phyloP scores from a whole-genome alignment of 148 eudicot species.

The Arbutus unedo region DNA sequence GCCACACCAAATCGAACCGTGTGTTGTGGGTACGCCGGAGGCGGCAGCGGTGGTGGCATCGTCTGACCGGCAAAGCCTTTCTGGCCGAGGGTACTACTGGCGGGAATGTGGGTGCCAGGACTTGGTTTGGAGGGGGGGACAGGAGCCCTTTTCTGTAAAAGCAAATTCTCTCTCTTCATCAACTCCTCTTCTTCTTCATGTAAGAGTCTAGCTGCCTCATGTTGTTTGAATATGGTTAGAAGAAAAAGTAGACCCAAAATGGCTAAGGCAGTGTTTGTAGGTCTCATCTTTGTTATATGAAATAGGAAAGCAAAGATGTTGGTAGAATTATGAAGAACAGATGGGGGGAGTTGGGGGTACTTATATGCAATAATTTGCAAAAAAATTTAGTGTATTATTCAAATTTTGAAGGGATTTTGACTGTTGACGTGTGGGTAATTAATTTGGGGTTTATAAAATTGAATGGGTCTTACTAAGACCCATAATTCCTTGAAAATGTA shows the following conservation, averaged over 20 bases:
- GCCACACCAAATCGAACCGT: too few species aligned
- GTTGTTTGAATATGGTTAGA: neutral
- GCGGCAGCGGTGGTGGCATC: neutral
- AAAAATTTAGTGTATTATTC: neutral
- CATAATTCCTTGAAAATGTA: too few species aligned
- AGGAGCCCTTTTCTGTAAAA: constrained; percentile 7
- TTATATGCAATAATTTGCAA: neutral
- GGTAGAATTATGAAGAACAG: neutral
- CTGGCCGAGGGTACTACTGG: too few species aligned
- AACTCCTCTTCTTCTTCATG: neutral
- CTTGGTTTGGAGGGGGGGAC: neutral
- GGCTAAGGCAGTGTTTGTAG: neutral
- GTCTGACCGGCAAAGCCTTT: neutral
- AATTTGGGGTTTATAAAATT: too few species aligned
- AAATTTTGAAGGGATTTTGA: neutral
- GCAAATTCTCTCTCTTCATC: too few species aligned
- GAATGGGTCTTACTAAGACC: too few species aligned
- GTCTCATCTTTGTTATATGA: neutral
- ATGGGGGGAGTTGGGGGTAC: neutral
- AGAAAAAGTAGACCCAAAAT: neutral
- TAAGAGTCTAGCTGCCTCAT: neutral
- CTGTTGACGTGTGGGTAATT: neutral
- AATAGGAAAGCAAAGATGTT: neutral
- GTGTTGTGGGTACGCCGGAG: neutral
- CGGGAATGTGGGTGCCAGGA: too few species aligned